Conservation (phyloP, 2,329 filamentous ascomycete genomes). For the Emydomyces testavorans region DNA sequence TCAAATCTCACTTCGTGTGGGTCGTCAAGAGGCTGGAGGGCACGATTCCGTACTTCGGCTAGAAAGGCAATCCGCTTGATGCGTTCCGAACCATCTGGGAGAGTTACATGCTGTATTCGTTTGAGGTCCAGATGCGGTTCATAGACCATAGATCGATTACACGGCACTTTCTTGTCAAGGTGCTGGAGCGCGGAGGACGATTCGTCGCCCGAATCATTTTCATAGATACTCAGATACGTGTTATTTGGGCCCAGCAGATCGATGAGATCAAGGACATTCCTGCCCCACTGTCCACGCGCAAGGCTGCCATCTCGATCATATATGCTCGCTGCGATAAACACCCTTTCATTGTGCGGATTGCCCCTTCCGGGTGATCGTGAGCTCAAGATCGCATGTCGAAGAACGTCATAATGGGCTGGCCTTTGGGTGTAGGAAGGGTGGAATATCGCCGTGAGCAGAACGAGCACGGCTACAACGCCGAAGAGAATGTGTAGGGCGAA, state of each 20-base stretch:
- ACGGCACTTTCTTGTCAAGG: slow-evolving; percentile 42
- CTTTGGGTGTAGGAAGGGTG: slow-evolving; percentile 46
- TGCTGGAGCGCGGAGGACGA: slow-evolving; percentile 44
- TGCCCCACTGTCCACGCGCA: slow-evolving; percentile 53
- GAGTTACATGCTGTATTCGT: slow-evolving; percentile 47
- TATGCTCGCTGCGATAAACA: slow-evolving; percentile 64
- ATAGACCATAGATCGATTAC: slow-evolving; percentile 45
- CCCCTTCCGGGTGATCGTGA: slow-evolving; percentile 33
- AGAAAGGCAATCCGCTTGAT: slow-evolving; percentile 64
- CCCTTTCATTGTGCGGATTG: slow-evolving; percentile 49
- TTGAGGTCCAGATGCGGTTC: slow-evolving; percentile 49
- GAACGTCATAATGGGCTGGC: slow-evolving; percentile 41
- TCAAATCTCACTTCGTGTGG: slow-evolving; percentile 39
- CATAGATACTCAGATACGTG: slow-evolving; percentile 61
- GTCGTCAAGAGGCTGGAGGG: slow-evolving; percentile 50
- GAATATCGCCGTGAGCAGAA: slow-evolving; percentile 38
- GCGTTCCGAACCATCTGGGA: slow-evolving; percentile 52
- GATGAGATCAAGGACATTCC: slow-evolving; percentile 49
- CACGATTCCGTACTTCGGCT: slow-evolving; percentile 60
- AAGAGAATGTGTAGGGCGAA: slow-evolving; percentile 23
- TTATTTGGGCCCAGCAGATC: slow-evolving; percentile 56
- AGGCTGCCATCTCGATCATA: slow-evolving; percentile 53
- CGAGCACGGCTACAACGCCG: slow-evolving; percentile 25
- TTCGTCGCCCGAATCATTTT: slow-evolving; percentile 53
- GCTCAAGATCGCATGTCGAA: slow-evolving; percentile 24